Evolutionary conservation across 768 basidiomycete species (phyloP), one percentile per base, ranked within the genome.

Genomic region (Trametes villosa): DNA sequence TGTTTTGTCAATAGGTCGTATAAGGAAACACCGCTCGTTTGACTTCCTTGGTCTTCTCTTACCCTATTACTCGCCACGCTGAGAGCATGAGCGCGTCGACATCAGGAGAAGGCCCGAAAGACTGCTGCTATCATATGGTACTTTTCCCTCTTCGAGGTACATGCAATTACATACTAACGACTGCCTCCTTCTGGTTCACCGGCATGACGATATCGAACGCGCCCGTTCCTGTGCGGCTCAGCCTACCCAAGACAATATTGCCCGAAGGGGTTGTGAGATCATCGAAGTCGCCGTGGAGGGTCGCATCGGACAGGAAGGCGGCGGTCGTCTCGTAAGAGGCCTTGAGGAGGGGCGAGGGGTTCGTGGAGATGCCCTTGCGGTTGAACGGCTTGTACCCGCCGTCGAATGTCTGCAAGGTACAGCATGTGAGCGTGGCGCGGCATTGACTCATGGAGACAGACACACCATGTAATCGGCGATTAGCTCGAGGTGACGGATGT

Each of bases 391-490:
- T 96, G 81, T 96, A 99, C 29, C 91, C 94, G 30, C 97, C 97
- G 56, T 98, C 96, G 72, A 94, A 98, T 0, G 97, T 98, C 96
- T 98, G 54, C 24, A 53, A 58, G 51, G 22, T 34, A 36, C 12
- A 27, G n/a, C 46, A 24, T 18, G 49, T 22, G 11, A 38, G 38
- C n/a, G 24, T 24, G 13, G 9, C 22, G 34, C 48, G 27, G 27
- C 27, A 13, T 38, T 24, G 40, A 38, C 30, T 52, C 38, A 30
- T 38, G 49, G 47, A 31, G 51, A n/a, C 45, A 34, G 56, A 70
- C 89, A 66, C 70, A 96, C 96, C 97, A 99, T 99, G 74, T 98
- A 99, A 74, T 99, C 97, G 15, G 97, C 97, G 72, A 99, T 97
- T 64, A 99, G 81, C 68, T 96, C 94, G 48, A 98, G 80, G 78